These are phyloP conservation scores for Adansonia digitata DNA, from an alignment of 345 rosid species.

Conservation along the genomic window DNA sequence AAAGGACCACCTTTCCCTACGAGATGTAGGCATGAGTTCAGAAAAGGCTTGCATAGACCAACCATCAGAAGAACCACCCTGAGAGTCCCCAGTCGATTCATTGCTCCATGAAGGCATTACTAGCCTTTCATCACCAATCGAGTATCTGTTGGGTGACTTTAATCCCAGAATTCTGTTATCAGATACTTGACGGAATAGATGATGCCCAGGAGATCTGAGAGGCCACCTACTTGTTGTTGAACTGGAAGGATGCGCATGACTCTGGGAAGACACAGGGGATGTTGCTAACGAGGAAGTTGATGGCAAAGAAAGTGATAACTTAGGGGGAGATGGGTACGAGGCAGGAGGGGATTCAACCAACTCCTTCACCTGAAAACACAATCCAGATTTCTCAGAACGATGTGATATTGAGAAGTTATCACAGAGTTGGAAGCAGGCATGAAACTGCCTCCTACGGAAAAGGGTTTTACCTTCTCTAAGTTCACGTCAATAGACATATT, in stretches of 20 bases:
- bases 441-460: conserved; percentile 14
- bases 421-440: conserved; percentile 2
- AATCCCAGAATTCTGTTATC: conserved; percentile 32
- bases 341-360: conserved; percentile 41
- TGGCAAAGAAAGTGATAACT: conserved; percentile 58
- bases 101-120: conserved; percentile 46
- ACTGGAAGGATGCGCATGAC: conserved; percentile 41
- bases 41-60: conserved; percentile 86
- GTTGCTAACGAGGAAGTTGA: conserved; percentile 55
- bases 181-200: conserved; percentile 34
- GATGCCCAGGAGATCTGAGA: conserved; percentile 37
- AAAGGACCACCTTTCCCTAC: conserved; percentile 51
- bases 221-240: conserved; percentile 39
- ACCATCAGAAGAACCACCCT: conserved; percentile 66
- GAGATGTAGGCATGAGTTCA: conserved; percentile 70
- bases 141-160: conserved; percentile 38
- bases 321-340: conserved; percentile 48
- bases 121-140: conserved; percentile 40
- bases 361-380: conserved; percentile 43
- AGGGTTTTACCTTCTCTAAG: conserved; percentile 56
- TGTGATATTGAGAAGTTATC: background rate
- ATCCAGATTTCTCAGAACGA: conserved; percentile 13
- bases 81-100: conserved; percentile 51
- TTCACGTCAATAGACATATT: conserved; percentile 54
- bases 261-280: conserved; percentile 49